Evolutionary conservation across 2,329 filamentous ascomycete species (phyloP).

Genomic region (Talaromyces sp.): DNA sequence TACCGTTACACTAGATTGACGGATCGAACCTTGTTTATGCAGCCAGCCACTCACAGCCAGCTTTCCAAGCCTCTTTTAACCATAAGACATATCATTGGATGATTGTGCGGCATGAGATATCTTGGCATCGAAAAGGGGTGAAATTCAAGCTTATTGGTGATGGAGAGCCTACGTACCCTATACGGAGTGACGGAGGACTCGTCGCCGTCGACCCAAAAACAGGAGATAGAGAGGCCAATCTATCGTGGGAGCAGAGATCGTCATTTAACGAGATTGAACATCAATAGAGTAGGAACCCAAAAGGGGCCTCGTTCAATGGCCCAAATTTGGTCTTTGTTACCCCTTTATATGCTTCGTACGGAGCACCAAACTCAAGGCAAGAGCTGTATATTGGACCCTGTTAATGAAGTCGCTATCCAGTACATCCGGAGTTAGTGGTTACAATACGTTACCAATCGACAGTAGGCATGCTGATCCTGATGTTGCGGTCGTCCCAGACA

Average conservation of each 20-base stretch:
- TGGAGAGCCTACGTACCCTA: neutral
- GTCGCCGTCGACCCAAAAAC: neutral
- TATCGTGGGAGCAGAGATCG: neutral
- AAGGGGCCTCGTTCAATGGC: neutral
- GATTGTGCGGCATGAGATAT: neutral
- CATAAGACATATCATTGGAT: neutral
- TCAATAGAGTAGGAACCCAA: neutral
- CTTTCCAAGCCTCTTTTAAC: neutral
- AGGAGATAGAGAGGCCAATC: neutral
- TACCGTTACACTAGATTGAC: neutral
- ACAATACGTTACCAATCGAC: neutral
- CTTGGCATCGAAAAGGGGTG: neutral
- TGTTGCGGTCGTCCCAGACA: neutral
- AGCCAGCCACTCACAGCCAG: neutral
- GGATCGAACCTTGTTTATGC: conserved; percentile 4
- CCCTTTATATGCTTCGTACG: neutral
- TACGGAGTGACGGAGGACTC: neutral
- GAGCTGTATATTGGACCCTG: neutral
- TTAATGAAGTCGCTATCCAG: neutral
- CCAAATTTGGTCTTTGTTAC: neutral
- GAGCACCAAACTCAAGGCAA: neutral
- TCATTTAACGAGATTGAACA: neutral
- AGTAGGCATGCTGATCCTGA: neutral
- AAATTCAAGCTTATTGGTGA: neutral
- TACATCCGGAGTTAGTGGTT: neutral